Percentiles rank a stretch among this genome's conserved stretches.
Evolutionary conservation across 768 basidiomycete species (phyloP).

Genomic region (Boletus fagicola): DNA sequence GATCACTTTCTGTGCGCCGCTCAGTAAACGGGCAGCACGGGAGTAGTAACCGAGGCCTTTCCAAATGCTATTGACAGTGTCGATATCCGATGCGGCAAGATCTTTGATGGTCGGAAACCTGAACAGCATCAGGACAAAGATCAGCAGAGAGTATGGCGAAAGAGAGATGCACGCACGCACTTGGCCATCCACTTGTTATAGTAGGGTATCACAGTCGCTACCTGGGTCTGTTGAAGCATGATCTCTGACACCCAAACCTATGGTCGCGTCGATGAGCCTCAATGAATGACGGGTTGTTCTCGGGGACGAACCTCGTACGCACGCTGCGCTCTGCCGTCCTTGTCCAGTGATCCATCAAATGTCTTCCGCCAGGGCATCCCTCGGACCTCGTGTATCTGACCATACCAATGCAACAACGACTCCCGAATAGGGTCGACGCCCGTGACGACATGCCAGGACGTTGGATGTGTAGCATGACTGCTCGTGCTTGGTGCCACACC

Average conservation of each 20-base stretch:
- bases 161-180: conserved; percentile 39
- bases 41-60: conserved; percentile 92
- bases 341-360: conserved; percentile 51
- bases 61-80: conserved; percentile 88
- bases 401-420: conserved; percentile 70
- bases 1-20: conserved; percentile 80
- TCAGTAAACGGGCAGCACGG: conserved; percentile 76
- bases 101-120: conserved; percentile 83
- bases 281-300: neutral
- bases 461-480: conserved; percentile 35
- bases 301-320: conserved; percentile 77
- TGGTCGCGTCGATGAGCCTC: neutral
- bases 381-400: conserved; percentile 58
- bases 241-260: conserved; percentile 91
- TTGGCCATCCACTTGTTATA: conserved; percentile 85
- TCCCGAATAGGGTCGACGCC: conserved; percentile 40
- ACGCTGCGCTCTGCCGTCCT: conserved; percentile 70
- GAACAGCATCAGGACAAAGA: neutral
- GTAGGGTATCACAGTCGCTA: conserved; percentile 90
- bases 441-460: conserved; percentile 48
- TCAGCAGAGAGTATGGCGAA: neutral
- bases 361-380: conserved; percentile 93
- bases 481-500: neutral
- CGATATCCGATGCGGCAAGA: conserved; percentile 69
- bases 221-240: conserved; percentile 97